These are phyloP conservation scores for Aspergillus fumigatus DNA, from an alignment of 2,329 filamentous ascomycete species.

Conservation along the genomic window DNA sequence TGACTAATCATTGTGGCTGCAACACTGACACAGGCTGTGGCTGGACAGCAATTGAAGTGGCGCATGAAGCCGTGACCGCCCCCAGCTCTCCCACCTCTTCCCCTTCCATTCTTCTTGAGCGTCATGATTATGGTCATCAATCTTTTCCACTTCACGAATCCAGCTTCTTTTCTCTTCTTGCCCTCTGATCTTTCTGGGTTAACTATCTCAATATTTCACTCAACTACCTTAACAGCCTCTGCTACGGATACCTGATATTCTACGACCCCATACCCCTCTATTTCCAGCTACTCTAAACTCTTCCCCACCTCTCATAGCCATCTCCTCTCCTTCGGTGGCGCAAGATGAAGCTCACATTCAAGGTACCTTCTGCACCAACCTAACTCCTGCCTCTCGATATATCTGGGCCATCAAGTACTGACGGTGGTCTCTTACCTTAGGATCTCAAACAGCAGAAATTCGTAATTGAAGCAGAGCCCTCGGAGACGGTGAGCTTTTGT, in stretches of 20 bases:
- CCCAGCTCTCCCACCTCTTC: slow-evolving; percentile 1
- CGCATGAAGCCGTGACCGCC: slow-evolving; percentile 1
- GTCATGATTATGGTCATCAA: slow-evolving; percentile 1
- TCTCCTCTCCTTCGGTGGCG: slow-evolving; percentile 32
- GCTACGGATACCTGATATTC: slow-evolving; percentile 1
- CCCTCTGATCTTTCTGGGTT: background rate
- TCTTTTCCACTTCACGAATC: background rate
- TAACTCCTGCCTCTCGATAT: slow-evolving; percentile 11
- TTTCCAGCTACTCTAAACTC: background rate
- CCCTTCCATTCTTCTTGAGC: background rate
- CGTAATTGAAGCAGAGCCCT: slow-evolving; percentile 87
- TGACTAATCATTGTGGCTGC: background rate
- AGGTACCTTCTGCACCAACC: slow-evolving; percentile 44
- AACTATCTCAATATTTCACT: background rate
- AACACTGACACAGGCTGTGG: background rate
- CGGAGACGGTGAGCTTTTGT: slow-evolving; percentile 68
- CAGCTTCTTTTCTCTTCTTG: background rate
- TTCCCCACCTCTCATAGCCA: slow-evolving; percentile 14
- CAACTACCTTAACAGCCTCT: slow-evolving; percentile 2
- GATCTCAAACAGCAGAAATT: slow-evolving; percentile 99
- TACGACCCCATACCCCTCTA: background rate
- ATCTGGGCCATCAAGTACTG: slow-evolving; percentile 8
- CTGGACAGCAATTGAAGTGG: background rate
- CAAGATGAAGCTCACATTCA: slow-evolving; percentile 68
- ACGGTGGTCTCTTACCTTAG: slow-evolving; percentile 44